A percentile compares a stretch with the other conserved stretches of the same genome.
phyloP scores from a whole-genome alignment of 306 rosid species.

The Quercus dentata region DNA sequence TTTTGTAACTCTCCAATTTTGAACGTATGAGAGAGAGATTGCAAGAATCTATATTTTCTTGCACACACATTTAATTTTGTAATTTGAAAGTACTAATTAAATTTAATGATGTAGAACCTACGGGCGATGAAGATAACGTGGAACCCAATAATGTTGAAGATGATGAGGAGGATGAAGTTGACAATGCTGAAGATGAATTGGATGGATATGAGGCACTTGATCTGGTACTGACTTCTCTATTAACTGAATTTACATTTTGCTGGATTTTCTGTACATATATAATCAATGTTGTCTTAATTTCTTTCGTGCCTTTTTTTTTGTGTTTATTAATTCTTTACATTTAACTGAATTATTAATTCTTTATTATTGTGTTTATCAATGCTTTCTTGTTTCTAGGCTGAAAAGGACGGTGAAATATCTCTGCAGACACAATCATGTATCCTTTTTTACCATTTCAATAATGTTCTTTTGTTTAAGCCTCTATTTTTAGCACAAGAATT shows the following conservation, averaged over 20 bases:
- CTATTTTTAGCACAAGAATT: slow-evolving; percentile 7
- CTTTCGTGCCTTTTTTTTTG: not conserved
- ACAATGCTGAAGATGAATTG: slow-evolving; percentile 59
- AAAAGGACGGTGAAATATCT: slow-evolving; percentile 52
- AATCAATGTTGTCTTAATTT: slow-evolving; percentile 9
- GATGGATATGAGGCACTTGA: slow-evolving; percentile 51
- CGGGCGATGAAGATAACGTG: slow-evolving; percentile 39
- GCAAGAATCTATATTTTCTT: not conserved
- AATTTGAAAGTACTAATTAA: not conserved
- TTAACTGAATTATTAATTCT: too few species aligned
- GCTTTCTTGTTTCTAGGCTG: slow-evolving; percentile 50
- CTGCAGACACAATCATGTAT: slow-evolving; percentile 64
- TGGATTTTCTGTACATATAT: not conserved
- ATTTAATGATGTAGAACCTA: slow-evolving; percentile 11
- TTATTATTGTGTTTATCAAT: not conserved
- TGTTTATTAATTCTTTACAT: not conserved
- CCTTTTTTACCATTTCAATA: slow-evolving; percentile 15
- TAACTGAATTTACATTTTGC: slow-evolving; percentile 9
- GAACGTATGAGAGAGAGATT: not conserved
- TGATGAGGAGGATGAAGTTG: slow-evolving; percentile 54
- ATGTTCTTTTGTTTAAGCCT: not conserved
- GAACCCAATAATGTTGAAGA: slow-evolving; percentile 52
- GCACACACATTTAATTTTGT: slow-evolving; percentile 2
- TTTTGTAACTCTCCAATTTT: not conserved
- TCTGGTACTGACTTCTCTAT: slow-evolving; percentile 36